Evolutionary conservation across 202 grass and related monocot genomes (phyloP), one percentile per base, ranked within the genome.

Genomic region (Panicum virgatum): DNA sequence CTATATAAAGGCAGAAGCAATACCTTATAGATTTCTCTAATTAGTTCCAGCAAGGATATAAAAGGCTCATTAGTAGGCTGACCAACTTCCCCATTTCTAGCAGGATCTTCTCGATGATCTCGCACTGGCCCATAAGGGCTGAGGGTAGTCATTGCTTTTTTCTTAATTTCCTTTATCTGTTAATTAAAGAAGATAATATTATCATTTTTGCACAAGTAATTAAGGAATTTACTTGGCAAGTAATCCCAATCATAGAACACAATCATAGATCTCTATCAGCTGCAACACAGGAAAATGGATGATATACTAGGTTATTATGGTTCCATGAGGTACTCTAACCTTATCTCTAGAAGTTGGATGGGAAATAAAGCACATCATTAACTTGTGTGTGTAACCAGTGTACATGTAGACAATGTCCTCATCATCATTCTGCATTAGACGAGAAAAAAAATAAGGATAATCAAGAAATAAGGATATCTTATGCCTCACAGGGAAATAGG

Each of bases 351-450:
- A 91, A 84, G 86, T 86, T 5, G 96, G 92, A 27, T 98, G 84
- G 57, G 92, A 91, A 91, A 98, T 82, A 90, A 98, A 98, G 77
- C 92, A 93, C 90, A 93, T 95, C 96, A 98, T 93, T 83, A 98
- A 84, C 82, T 98, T 98, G 73, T 98, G 96, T 48, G 88, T 79
- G 87, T 98, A 98, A 19, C 88, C 92, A 80, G 87, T 93, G 83
- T 98, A 98, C 88, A 95, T 94, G 75, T 90, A 98, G 58, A 87
- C 80, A 80, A 98, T 93, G 45, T 98, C 90, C 42, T 98, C 96
- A 26, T 98, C 92, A 26, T 98, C 92, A 91, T 95, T 95, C 96
- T 98, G 96, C 86, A 75, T 76, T 53, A 88, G 75, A 87, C 66
- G 61, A 86, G 32, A 10, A 82, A 76, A 76, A 27, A 85, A 87